phyloP scores from a whole-genome alignment of 2,329 filamentous ascomycete species.

The Hypoxylon sp. region DNA sequence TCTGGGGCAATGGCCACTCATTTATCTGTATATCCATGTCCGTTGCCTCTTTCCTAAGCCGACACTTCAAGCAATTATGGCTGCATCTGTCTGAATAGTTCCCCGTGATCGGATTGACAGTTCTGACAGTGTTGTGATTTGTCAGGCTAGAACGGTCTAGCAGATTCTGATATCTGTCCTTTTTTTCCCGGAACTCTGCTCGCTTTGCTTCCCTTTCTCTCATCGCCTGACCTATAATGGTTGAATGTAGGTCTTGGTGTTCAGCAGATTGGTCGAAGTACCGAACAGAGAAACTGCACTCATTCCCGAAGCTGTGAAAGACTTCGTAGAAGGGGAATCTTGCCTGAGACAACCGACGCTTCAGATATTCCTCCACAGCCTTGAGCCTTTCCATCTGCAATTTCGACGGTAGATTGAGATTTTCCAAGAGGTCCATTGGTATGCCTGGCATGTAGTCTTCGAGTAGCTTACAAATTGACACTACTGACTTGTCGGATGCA shows the following conservation, averaged over 20 bases:
- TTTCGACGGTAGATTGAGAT: conserved; percentile 61
- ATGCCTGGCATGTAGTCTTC: conserved; percentile 64
- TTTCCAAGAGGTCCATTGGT: conserved; percentile 57
- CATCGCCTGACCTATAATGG: conserved; percentile 59
- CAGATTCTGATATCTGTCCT: conserved; percentile 51
- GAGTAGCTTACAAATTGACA: conserved; percentile 58
- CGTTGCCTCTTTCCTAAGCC: conserved; percentile 51
- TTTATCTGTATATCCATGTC: conserved; percentile 62
- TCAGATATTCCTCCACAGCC: conserved; percentile 64
- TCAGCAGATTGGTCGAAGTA: conserved; percentile 62
- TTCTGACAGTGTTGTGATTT: conserved; percentile 20
- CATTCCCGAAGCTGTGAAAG: conserved; percentile 56
- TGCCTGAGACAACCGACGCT: conserved; percentile 49
- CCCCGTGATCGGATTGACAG: background rate
- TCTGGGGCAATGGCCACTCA: conserved; percentile 69
- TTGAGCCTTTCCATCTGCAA: conserved; percentile 63
- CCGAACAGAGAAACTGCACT: conserved; percentile 61
- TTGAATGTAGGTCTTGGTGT: conserved; percentile 56
- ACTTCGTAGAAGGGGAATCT: conserved; percentile 51
- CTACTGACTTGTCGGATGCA: conserved; percentile 66
- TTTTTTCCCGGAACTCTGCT: conserved; percentile 53
- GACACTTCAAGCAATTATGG: conserved; percentile 58
- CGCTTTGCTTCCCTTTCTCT: conserved; percentile 51
- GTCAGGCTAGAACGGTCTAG: conserved; percentile 31
- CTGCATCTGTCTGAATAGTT: background rate